Percentiles rank a stretch among this genome's conserved stretches.
phyloP scores from a whole-genome alignment of 2,329 filamentous ascomycete species.

The Xenoacremonium recifei region DNA sequence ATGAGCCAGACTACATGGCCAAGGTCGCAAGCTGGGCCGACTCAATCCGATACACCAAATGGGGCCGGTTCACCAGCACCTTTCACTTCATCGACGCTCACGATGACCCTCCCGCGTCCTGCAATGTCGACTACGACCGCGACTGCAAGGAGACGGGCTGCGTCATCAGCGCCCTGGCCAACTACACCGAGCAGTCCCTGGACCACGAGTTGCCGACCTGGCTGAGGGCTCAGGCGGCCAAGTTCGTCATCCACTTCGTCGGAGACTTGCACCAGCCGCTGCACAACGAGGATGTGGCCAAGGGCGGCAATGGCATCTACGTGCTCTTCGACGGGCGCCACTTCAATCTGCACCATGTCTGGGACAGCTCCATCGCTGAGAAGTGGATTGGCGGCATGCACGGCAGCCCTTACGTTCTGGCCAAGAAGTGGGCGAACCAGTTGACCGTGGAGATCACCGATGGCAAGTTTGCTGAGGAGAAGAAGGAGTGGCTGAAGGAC shows the following conservation, averaged over 20 bases:
- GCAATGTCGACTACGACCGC: constrained; percentile 56
- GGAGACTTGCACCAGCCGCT: constrained; percentile 70
- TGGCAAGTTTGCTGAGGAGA: constrained; percentile 53
- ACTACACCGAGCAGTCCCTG: constrained; percentile 57
- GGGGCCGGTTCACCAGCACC: constrained; percentile 58
- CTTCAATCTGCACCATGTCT: constrained; percentile 70
- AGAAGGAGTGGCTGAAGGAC: constrained; percentile 55
- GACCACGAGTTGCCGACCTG: constrained; percentile 43
- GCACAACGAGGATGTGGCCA: constrained; percentile 61
- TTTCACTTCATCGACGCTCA: constrained; percentile 71
- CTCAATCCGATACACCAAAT: constrained; percentile 62
- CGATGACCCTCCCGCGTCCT: constrained; percentile 57
- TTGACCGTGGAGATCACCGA: constrained; percentile 53
- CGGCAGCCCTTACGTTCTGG: constrained; percentile 48
- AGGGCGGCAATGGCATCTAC: constrained; percentile 67
- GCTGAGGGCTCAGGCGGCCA: constrained; percentile 58
- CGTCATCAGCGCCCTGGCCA: constrained; percentile 58
- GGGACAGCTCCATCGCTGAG: constrained; percentile 70
- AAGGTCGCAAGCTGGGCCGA: constrained; percentile 67
- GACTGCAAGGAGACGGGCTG: constrained; percentile 64
- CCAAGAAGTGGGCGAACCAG: constrained; percentile 54
- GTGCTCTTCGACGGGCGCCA: constrained; percentile 58
- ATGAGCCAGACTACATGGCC: constrained; percentile 58
- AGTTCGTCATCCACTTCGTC: constrained; percentile 67
- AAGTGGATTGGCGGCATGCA: constrained; percentile 57